A percentile compares a stretch with the other conserved stretches of the same genome.
Conservation (phyloP, 1,139 yeast species). For the Candida anutae region DNA sequence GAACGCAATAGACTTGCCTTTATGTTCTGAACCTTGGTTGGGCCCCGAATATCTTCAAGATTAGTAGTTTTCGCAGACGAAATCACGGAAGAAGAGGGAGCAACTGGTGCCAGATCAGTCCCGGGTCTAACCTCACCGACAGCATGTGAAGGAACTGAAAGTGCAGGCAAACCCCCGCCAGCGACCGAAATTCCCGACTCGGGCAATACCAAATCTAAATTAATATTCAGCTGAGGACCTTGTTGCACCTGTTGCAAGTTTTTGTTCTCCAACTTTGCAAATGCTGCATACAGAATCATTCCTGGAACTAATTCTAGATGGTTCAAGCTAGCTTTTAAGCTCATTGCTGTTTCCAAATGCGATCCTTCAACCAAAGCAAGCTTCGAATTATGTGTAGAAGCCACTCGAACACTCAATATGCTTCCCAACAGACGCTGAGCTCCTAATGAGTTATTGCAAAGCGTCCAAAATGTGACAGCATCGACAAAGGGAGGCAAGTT, state of each 20-base stretch:
- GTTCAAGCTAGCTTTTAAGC: constrained; percentile 66
- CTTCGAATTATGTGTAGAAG: constrained; percentile 31
- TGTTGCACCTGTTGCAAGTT: neutral
- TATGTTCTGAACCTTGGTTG: constrained; percentile 21
- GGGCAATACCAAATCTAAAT: neutral
- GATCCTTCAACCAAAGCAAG: constrained; percentile 70
- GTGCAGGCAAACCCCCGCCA: constrained; percentile 1
- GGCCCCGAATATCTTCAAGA: constrained; percentile 7
- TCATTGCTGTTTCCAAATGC: constrained; percentile 65
- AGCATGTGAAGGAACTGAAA: neutral
- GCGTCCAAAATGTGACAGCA: constrained; percentile 26
- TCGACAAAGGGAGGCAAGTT: constrained; percentile 54
- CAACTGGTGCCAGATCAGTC: neutral
- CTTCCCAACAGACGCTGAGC: constrained; percentile 18
- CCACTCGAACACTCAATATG: constrained; percentile 45
- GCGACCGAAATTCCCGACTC: neutral
- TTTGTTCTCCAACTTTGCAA: constrained; percentile 33
- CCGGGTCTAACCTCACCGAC: neutral
- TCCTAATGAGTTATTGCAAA: constrained; percentile 23
- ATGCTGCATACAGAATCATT: constrained; percentile 53
- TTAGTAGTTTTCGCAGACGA: constrained; percentile 8
- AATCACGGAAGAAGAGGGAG: neutral
- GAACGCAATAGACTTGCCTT: constrained; percentile 17
- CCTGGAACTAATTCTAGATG: constrained; percentile 82
- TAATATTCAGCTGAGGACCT: constrained; percentile 3